Evolutionary conservation across 495 filamentous ascomycete species (phyloP), one percentile per base, ranked within the genome.

Genomic region (Recurvomyces mirabilis): DNA sequence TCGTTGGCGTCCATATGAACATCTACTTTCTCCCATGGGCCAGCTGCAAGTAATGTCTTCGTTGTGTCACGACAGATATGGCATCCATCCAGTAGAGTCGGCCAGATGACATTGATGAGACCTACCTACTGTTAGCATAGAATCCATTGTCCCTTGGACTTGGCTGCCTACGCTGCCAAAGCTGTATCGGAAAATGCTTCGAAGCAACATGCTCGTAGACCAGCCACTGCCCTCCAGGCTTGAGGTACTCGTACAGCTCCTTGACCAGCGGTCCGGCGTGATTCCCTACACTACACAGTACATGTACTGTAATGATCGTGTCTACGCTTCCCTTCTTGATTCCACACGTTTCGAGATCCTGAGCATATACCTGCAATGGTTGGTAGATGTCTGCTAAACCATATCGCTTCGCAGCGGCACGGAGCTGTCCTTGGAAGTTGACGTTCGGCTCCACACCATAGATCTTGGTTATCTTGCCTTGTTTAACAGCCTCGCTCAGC

Each of bases 391-490:
- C 67, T 1, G 62, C 55, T 5, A 86, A 58, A 0, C 72, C 74
- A 1, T 70, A 63, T 1, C 57, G 48, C 5, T 51, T 50, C 14
- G 80, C 63, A 13, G 61, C 65, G 0, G 43, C 38, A 2, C 60
- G 61, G 19, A 87, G 63, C 7, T 51, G 50, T 0, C 37, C 46
- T 56, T 84, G 79, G 0, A 80, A 67, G 0, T 57, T 56, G 0
- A 31, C 5, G 54, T 80, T 82, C 1, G 81, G 81, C 61, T 85
- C 79, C 1, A 81, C 64, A 52, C 78, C 79, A 57, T 74, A 81
- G 29, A 85, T 67, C 42, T 69, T 66, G 24, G 59, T 71, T 40
- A 82, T 54, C 0, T 39, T 34, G 9, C 48, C 50, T 0, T 55
- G 60, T 7, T 61, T 5, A 11, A 19, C 21, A 23, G n/a, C 44